Conservation (phyloP, 352 stramenopile species). For the Globisporangium echinulatum region DNA sequence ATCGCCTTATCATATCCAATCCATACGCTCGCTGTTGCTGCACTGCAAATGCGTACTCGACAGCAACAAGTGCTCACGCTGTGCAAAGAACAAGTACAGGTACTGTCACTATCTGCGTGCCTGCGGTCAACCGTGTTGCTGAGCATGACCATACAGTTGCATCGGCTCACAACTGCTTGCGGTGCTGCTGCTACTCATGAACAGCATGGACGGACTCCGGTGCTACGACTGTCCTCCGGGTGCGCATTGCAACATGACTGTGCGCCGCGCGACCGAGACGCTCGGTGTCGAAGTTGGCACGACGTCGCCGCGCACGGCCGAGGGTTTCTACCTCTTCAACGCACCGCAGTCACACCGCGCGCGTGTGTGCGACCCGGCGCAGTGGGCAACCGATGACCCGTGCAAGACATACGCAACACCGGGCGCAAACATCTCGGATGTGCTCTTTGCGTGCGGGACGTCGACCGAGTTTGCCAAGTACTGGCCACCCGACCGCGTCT, state of each 20-base stretch:
- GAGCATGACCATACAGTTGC: too few species aligned
- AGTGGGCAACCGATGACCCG: constrained; percentile 42
- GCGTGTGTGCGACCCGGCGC: constrained; percentile 21
- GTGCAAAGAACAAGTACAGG: constrained; percentile 46
- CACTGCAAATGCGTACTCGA: neutral
- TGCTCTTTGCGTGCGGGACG: constrained; percentile 37
- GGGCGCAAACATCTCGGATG: constrained; percentile 16
- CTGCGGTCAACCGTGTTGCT: too few species aligned
- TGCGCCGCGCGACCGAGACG: constrained; percentile 46
- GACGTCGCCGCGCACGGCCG: constrained; percentile 38
- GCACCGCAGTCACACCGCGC: constrained; percentile 34
- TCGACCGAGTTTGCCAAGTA: constrained; percentile 36
- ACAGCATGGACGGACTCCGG: constrained; percentile 43
- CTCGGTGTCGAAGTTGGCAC: constrained; percentile 38
- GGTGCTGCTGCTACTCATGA: too few species aligned
- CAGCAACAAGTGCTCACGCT: constrained; percentile 45
- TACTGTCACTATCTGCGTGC: constrained; percentile 3
- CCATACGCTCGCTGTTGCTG: neutral
- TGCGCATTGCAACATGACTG: constrained; percentile 38
- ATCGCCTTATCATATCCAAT: neutral
- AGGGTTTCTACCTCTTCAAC: constrained; percentile 53
- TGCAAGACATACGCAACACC: constrained; percentile 29
- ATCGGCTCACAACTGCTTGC: neutral
- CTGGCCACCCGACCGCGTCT: constrained; percentile 49
- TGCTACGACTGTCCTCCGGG: constrained; percentile 53